Base-by-base conservation (phyloP, 371 early-diverging fungal species). In the Chytridium lagenaria region DNA sequence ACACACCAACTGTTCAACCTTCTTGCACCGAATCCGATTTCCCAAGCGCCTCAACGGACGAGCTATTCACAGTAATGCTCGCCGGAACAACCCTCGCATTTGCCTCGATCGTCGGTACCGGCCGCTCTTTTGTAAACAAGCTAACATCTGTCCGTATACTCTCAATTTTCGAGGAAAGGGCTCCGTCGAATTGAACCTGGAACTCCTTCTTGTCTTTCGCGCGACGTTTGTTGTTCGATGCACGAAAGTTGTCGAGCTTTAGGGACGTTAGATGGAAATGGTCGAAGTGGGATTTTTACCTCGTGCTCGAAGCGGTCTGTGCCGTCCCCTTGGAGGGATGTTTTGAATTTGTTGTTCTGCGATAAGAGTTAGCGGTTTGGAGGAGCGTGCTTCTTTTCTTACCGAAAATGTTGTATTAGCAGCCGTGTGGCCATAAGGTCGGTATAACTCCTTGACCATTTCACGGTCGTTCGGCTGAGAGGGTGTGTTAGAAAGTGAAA, bases 281-380 rank as follows among this genome's bases (percentile, higher is more conserved):
- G 70, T 15, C 80, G 61, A 36, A 80, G 73, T 40, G 75, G 69
- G 19, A 19, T 44, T 55, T 10, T 37, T 39, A 61, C 64, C 31
- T 85, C 83, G 39, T 80, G 78, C 28, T 77, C 69, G 36, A 78
- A 80, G 28, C 80, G 39, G n/a, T 85, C 81, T 2, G 82, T 52
- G 37, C 78, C 37, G 61, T 83, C 83, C 5, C 74, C 71, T 7
- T 74, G 64, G 30, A 75, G 76, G 55, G 77, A 73, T 50, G 81
- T 83, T 74, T 85, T 81, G 68, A 79, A 84, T 71, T 84, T 84
- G 71, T 69, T 74, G 49, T 77, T 76, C 80, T 82, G 61, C 33
- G 7, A 26, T 7, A 23, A 1, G 22, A n/a, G 23, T 71, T 59
- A 50, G 19, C 34, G 22, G 59, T 23, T 39, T 44, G 19, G 2